Evolutionary conservation across 257 asterid species (phyloP).

Genomic region (Echites panduratus): DNA sequence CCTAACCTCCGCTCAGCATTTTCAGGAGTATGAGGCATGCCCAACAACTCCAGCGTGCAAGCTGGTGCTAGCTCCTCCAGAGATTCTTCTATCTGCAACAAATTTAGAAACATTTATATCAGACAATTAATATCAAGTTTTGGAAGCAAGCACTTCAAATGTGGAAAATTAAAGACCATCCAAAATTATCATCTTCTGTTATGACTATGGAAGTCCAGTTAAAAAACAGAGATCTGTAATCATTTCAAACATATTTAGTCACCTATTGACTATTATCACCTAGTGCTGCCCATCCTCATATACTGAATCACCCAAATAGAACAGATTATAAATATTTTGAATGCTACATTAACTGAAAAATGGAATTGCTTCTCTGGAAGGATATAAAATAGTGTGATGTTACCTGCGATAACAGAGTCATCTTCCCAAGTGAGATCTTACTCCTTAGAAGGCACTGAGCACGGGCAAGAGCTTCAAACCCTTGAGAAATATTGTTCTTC

Average conservation of each 20-base stretch:
- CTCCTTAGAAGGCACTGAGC: constrained; percentile 92
- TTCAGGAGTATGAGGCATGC: constrained; percentile 90
- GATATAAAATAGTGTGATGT: background rate
- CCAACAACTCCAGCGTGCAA: constrained; percentile 88
- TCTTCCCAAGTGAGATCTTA: constrained; percentile 81
- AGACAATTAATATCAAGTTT: constrained; percentile 18
- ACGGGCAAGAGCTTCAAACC: constrained; percentile 99
- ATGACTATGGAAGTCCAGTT: background rate
- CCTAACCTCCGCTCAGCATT: constrained; percentile 92
- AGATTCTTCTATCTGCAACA: constrained; percentile 85
- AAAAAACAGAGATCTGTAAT: background rate
- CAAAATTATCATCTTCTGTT: constrained; percentile 1
- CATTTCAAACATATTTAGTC: background rate
- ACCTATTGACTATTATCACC: background rate
- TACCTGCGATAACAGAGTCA: constrained; percentile 86
- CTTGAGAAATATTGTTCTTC: constrained; percentile 87
- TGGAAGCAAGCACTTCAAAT: constrained; percentile 10
- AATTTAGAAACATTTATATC: constrained; percentile 17
- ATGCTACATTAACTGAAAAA: background rate
- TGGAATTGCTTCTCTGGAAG: background rate
- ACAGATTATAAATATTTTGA: background rate
- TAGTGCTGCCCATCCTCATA: background rate
- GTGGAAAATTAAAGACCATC: constrained; percentile 2
- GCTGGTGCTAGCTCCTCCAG: constrained; percentile 98
- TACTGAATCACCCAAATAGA: background rate